phyloP scores from a whole-genome alignment of 257 asterid genomes.

The Salvia rosmarinus region DNA sequence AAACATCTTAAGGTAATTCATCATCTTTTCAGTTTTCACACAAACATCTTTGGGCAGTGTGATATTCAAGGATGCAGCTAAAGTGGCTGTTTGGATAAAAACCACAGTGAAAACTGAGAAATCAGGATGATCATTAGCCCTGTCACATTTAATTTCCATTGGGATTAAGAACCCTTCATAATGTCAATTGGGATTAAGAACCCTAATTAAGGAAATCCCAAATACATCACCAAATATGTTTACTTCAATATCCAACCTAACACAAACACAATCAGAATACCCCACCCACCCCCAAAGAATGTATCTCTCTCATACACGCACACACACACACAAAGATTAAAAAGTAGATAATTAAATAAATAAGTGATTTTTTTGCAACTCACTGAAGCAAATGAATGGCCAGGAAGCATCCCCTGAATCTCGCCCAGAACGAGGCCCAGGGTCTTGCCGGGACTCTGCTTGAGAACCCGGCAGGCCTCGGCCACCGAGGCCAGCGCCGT shows the following conservation, averaged over 20 bases:
- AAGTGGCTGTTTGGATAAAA: background rate
- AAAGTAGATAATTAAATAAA: too few species aligned
- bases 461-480: slow-evolving; percentile 63
- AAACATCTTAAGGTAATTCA: background rate
- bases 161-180: slow-evolving; percentile 6
- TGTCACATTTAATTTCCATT: background rate
- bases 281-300: too few species aligned
- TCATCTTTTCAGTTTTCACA: background rate
- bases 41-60: background rate
- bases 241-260: slow-evolving; percentile 4
- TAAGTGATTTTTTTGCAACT: slow-evolving; percentile 23
- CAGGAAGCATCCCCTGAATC: slow-evolving; percentile 64
- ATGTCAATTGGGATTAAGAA: slow-evolving; percentile 6
- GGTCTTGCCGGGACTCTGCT: slow-evolving; percentile 50
- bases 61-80: background rate
- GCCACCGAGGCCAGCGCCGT: slow-evolving; percentile 62
- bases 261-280: background rate
- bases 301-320: too few species aligned
- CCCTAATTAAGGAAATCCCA: slow-evolving; percentile 9
- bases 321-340: background rate
- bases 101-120: background rate
- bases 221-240: background rate
- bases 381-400: slow-evolving; percentile 84
- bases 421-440: slow-evolving; percentile 52
- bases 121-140: background rate